A percentile compares a stretch with the other conserved stretches of the same genome.
These are phyloP conservation scores for Balakata baccata DNA, from an alignment of 345 rosid genomes.

Conservation along the genomic window DNA sequence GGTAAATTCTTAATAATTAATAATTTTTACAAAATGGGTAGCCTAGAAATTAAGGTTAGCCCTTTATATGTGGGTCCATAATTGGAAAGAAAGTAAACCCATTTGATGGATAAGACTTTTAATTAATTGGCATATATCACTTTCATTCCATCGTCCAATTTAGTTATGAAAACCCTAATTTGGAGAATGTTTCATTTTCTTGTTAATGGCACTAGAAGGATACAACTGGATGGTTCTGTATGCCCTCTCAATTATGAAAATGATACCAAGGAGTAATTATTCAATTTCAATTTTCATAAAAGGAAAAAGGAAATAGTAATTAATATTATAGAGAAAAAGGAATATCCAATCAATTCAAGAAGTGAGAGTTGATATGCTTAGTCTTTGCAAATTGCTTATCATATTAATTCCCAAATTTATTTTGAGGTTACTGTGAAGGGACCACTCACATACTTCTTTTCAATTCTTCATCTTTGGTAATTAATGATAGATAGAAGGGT, in stretches of 20 bases:
- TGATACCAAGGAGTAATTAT: conserved; percentile 25
- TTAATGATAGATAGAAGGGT: conserved; percentile 12
- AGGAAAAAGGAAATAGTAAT: neutral
- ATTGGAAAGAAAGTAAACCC: conserved; percentile 10
- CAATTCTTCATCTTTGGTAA: conserved; percentile 12
- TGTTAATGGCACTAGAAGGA: conserved; percentile 43
- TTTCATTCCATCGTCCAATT: conserved; percentile 13
- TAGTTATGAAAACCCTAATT: conserved; percentile 2
- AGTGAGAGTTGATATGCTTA: conserved; percentile 16
- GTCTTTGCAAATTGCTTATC: conserved; percentile 25
- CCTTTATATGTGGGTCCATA: conserved; percentile 3
- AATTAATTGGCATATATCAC: conserved; percentile 14
- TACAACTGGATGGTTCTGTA: conserved; percentile 57
- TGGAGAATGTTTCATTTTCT: conserved; percentile 56
- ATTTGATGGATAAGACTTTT: conserved; percentile 15
- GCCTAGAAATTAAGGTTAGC: conserved; percentile 8
- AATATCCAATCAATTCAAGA: neutral
- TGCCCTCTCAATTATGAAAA: conserved; percentile 31
- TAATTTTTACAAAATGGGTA: no score
- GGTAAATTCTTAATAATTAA: neutral
- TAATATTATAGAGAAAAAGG: neutral
- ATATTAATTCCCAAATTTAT: conserved; percentile 23
- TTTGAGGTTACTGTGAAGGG: conserved; percentile 16
- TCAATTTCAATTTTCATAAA: neutral
- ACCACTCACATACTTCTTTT: conserved; percentile 24